A percentile compares a stretch with the other conserved stretches of the same genome.
Conservation (phyloP, 768 basidiomycete genomes). For the Tulasnella calospora region DNA sequence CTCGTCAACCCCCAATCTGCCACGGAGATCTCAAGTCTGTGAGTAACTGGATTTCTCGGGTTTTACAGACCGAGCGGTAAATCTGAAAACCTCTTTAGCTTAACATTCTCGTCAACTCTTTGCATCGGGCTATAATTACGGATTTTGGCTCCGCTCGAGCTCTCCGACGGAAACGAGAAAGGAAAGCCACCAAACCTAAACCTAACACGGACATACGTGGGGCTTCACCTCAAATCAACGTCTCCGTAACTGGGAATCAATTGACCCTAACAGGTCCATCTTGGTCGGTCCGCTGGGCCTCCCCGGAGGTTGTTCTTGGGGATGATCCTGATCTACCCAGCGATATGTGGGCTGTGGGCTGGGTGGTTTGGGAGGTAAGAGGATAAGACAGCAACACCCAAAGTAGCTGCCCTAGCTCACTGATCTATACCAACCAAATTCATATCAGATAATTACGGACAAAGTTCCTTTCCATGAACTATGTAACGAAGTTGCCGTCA, state of each 20-base stretch:
- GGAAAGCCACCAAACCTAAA: not conserved
- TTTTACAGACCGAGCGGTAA: not conserved
- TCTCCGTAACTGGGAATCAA: not conserved
- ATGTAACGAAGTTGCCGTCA: not conserved
- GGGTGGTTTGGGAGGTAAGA: not conserved
- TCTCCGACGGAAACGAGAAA: not conserved
- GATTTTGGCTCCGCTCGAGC: not conserved
- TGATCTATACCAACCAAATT: not conserved
- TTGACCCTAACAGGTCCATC: not conserved
- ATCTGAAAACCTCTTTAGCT: not conserved
- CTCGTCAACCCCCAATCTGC: constrained; percentile 1
- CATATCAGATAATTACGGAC: not conserved
- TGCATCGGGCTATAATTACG: not conserved
- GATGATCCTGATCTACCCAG: not conserved
- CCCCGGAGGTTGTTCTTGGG: not conserved
- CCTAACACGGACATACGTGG: not conserved
- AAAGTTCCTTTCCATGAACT: not conserved
- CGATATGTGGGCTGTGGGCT: not conserved
- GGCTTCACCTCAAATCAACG: not conserved
- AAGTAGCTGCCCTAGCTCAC: not conserved
- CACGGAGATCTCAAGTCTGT: constrained; percentile 19
- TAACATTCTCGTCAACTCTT: not conserved
- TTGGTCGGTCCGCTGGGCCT: not conserved
- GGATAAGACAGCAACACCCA: no score
- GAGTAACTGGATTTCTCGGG: not conserved